These are phyloP conservation scores for Botrytis sinoallii DNA, from an alignment of 2,329 filamentous ascomycete genomes.

Conservation along the genomic window DNA sequence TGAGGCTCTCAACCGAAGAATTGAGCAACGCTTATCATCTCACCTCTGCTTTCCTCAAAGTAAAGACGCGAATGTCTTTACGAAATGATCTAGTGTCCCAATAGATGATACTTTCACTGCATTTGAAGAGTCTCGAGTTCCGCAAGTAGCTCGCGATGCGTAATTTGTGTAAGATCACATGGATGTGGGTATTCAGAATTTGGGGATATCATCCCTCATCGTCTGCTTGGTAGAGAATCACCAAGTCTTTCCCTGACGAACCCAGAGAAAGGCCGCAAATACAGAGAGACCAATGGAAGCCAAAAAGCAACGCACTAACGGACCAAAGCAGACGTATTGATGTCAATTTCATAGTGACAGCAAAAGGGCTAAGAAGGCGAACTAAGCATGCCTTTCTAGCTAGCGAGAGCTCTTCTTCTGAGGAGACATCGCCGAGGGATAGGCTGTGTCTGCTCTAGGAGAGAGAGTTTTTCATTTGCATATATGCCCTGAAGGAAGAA, in stretches of 20 bases:
- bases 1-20: background rate
- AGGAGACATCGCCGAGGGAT: background rate
- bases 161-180: background rate
- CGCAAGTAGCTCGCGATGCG: background rate
- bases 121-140: background rate
- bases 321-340: background rate
- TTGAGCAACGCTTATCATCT: background rate
- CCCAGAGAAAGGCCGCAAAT: too few relatives aligned
- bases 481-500: background rate
- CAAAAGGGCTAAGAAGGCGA: background rate
- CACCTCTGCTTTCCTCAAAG: background rate
- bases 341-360: background rate
- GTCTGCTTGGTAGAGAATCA: background rate
- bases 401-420: background rate
- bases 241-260: background rate
- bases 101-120: background rate
- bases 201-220: background rate
- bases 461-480: background rate
- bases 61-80: background rate
- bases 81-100: background rate
- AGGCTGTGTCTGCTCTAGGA: background rate
- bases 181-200: background rate
- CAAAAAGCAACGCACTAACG: background rate
- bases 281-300: background rate
- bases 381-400: background rate